These are phyloP conservation scores for Wallacemonas sp. DNA, from an alignment of 208 protist species.

Conservation along the genomic window DNA sequence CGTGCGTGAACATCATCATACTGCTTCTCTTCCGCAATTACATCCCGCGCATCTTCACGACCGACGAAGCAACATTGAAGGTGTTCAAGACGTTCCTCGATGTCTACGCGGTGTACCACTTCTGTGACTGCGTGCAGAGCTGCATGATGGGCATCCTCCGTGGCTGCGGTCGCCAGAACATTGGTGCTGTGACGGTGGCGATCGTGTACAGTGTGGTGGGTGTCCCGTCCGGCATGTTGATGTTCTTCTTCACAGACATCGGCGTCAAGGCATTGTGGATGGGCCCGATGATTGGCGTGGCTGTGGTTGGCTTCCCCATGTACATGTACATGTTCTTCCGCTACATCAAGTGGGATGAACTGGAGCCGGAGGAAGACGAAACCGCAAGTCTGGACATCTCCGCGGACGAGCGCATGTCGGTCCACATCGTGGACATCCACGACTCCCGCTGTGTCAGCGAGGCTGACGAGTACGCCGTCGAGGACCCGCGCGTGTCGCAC, in stretches of 20 bases:
- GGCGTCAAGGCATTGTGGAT: constrained; percentile 75
- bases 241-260: constrained; percentile 61
- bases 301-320: constrained; percentile 52
- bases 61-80: constrained; percentile 30
- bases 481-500: not conserved
- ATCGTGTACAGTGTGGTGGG: constrained; percentile 75
- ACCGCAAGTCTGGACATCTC: constrained; percentile 30
- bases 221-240: constrained; percentile 55
- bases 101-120: constrained; percentile 62
- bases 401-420: constrained; percentile 20
- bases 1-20: constrained; percentile 47
- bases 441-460: not conserved
- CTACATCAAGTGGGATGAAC: constrained; percentile 65
- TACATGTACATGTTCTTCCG: constrained; percentile 67
- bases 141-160: constrained; percentile 83
- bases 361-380: constrained; percentile 35
- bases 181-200: constrained; percentile 62
- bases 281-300: constrained; percentile 60
- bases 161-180: constrained; percentile 64
- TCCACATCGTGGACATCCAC: not conserved
- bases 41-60: constrained; percentile 55
- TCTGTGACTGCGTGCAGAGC: constrained; percentile 73
- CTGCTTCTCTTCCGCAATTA: constrained; percentile 30
- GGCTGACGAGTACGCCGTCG: constrained; percentile 1
- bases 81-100: constrained; percentile 39